Base-by-base conservation (phyloP, 169 alveolate species). In the Cryptosporidium baileyi region DNA sequence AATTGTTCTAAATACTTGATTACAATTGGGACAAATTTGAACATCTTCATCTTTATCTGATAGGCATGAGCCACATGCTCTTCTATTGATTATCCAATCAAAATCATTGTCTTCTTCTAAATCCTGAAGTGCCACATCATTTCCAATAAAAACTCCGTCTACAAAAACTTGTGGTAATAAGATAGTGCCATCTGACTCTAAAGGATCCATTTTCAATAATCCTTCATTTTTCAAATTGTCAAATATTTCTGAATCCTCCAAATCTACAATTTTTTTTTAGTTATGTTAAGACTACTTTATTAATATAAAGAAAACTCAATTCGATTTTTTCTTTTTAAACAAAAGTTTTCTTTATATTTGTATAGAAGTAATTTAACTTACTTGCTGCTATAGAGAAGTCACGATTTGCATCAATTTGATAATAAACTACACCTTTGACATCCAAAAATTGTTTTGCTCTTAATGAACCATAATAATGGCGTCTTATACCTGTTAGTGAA, bases 71-170 rank as follows among this genome's bases (percentile, higher is more conserved):
- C 82, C 82, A 54, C 82, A 74, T 30, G 82, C 82, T 74, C 30
- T 74, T 43, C 79, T 38, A 60, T 61, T 65, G 8, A 45, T 59
- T 36, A 80, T 80, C 91, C 67, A 63, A 61, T 88, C 95, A 17
- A 94, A 89, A 82, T 93, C 95, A 8, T 96, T 96, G 81, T 94
- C 97, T 52, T 94, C 97, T 82, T 94, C 97, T 43, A 94, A 80
- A 80, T 94, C 96, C 89, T 94, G 97, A 32, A 93, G 54, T 17
- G 89, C 80, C 62, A 60, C 81, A 44, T 94, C 92, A 61, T 82
- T 90, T 38, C 97, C 97, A 60, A 94, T 63, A 22, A 90, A 60
- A 0, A 93, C 93, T 0, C 97, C 97, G 61, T 94, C 97, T 22
- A 94, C 90, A 79, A 94, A 65, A 43, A 94, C 74, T 88, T 94